phyloP scores from a whole-genome alignment of 2,329 filamentous ascomycete species.

The Endothia cerciana region DNA sequence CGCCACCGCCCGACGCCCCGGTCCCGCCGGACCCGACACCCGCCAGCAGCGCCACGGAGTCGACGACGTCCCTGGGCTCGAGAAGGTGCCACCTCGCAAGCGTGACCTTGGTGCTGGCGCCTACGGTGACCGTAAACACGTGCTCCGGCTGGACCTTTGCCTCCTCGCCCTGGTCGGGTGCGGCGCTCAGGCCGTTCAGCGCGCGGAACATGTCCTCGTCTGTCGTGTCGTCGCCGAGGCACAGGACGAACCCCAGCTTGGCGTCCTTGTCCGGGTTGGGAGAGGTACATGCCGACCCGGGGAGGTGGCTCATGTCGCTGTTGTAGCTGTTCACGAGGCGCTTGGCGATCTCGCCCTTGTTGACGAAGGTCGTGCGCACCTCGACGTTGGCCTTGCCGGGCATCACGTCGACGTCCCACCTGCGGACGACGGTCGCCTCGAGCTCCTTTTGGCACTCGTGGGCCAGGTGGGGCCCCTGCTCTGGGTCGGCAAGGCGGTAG shows the following conservation, averaged over 20 bases:
- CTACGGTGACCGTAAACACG: conserved; percentile 90
- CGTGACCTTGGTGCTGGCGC: conserved; percentile 89
- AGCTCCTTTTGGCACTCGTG: conserved; percentile 81
- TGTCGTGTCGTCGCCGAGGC: conserved; percentile 92
- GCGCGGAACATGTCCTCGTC: conserved; percentile 97
- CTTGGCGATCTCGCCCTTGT: conserved; percentile 95
- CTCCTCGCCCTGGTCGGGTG: conserved; percentile 56
- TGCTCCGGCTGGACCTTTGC: conserved; percentile 64
- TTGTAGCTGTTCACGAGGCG: conserved; percentile 77
- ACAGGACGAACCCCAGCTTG: conserved; percentile 83
- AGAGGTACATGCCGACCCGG: conserved; percentile 34
- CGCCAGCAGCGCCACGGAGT: conserved; percentile 61
- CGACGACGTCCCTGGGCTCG: conserved; percentile 86
- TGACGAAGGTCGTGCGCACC: conserved; percentile 94
- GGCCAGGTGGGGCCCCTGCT: conserved; percentile 80
- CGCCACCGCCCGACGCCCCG: conserved; percentile 38
- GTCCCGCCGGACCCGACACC: conserved; percentile 43
- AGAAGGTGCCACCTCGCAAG: conserved; percentile 88
- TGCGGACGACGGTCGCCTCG: conserved; percentile 73
- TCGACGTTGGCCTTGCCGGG: conserved; percentile 95
- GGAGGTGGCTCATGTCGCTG: conserved; percentile 40
- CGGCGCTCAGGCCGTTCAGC: conserved; percentile 60
- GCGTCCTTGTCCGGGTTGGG: conserved; percentile 43
- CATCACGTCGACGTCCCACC: conserved; percentile 96
- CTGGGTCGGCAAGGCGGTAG: conserved; percentile 87